These are phyloP conservation scores for Alternaria tenuissima DNA, from an alignment of 2,329 filamentous ascomycete species.

Conservation along the genomic window DNA sequence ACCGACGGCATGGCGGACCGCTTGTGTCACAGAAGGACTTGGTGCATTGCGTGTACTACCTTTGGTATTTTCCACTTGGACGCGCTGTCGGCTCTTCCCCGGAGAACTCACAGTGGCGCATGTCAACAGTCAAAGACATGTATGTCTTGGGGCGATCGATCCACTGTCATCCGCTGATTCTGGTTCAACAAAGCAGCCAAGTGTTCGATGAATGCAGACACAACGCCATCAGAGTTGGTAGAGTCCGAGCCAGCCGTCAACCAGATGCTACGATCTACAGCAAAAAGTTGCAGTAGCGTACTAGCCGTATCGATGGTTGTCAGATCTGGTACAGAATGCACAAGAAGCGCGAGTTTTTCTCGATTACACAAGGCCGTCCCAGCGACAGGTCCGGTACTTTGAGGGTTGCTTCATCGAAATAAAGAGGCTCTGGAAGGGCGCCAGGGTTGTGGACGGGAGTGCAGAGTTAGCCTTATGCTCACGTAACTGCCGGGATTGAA, in stretches of 20 bases:
- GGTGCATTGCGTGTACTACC: slow-evolving; percentile 4
- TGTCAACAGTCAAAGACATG: not conserved
- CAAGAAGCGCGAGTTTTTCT: slow-evolving; percentile 23
- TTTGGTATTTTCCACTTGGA: slow-evolving; percentile 16
- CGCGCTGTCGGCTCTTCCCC: slow-evolving; percentile 15
- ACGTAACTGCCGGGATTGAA: slow-evolving; percentile 35
- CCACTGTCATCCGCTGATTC: slow-evolving; percentile 1
- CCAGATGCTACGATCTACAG: slow-evolving; percentile 25
- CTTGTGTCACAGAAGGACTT: slow-evolving; percentile 14
- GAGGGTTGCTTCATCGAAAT: slow-evolving; percentile 23
- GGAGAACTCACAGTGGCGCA: not conserved
- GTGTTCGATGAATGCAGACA: slow-evolving; percentile 26
- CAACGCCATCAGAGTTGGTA: slow-evolving; percentile 27
- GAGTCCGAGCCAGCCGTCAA: slow-evolving; percentile 30
- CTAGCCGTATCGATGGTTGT: slow-evolving; percentile 16
- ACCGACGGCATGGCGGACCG: slow-evolving; percentile 46
- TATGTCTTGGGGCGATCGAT: not conserved
- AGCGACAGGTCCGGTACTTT: slow-evolving; percentile 16
- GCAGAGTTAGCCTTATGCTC: slow-evolving; percentile 30
- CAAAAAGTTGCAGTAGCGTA: slow-evolving; percentile 24
- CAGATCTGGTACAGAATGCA: slow-evolving; percentile 31
- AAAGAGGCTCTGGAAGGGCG: slow-evolving; percentile 29
- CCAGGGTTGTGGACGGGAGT: slow-evolving; percentile 37
- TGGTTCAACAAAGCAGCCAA: slow-evolving; percentile 25
- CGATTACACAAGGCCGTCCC: slow-evolving; percentile 24